phyloP scores from a whole-genome alignment of 805 yeast species.

The Metschnikowia arizonensis region DNA sequence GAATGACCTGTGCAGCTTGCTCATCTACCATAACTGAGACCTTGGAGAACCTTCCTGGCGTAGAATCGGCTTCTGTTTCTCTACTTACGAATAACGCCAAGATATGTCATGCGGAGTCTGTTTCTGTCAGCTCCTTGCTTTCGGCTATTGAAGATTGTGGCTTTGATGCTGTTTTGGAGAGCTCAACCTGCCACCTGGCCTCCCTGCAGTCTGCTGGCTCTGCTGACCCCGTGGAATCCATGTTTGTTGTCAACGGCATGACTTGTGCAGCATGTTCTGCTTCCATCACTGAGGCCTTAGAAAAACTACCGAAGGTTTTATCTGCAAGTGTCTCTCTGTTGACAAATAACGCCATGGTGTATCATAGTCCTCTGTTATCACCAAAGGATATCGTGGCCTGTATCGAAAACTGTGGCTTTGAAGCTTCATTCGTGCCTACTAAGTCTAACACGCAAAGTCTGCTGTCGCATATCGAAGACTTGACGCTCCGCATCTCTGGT shows the following conservation, averaged over 20 bases:
- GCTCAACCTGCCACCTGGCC: not conserved
- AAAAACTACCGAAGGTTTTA: constrained; percentile 46
- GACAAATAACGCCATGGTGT: constrained; percentile 67
- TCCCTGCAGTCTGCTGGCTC: too few species aligned
- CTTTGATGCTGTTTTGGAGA: constrained; percentile 21
- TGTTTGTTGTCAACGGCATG: constrained; percentile 65
- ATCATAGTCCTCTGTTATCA: constrained; percentile 38
- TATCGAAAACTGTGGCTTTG: constrained; percentile 59
- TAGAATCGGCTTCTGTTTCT: constrained; percentile 14
- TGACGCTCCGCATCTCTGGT: constrained; percentile 33
- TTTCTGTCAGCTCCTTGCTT: constrained; percentile 6
- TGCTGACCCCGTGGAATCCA: constrained; percentile 7
- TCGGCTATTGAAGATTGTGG: constrained; percentile 31
- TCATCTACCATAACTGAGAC: constrained; percentile 17
- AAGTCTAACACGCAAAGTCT: not conserved
- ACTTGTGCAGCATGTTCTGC: constrained; percentile 86
- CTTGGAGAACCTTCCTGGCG: constrained; percentile 11
- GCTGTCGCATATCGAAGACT: constrained; percentile 22
- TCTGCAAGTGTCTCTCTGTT: constrained; percentile 63
- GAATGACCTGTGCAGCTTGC: constrained; percentile 22
- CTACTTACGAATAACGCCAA: constrained; percentile 16
- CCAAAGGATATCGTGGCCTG: constrained; percentile 42
- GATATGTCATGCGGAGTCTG: constrained; percentile 6
- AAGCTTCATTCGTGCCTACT: constrained; percentile 11
- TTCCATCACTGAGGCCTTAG: constrained; percentile 56